Conservation (phyloP, 345 rosid species). For the Euphorbia pulcherrima region DNA sequence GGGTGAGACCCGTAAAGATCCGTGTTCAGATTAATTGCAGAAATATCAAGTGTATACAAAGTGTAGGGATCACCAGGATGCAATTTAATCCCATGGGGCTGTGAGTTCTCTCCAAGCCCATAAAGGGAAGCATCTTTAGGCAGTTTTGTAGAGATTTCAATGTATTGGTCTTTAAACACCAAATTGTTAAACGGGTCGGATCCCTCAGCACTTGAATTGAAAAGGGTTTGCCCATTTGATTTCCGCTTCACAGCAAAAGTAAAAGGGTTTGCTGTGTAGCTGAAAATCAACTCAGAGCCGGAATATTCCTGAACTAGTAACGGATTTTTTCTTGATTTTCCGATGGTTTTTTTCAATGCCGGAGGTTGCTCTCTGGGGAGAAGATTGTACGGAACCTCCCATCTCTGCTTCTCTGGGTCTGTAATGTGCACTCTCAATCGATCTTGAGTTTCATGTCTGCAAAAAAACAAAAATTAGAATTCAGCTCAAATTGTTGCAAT, state of each 20-base stretch:
- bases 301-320: constrained; percentile 47
- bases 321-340: constrained; percentile 49
- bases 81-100: constrained; percentile 86
- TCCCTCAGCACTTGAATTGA: constrained; percentile 55
- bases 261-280: constrained; percentile 73
- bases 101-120: constrained; percentile 92
- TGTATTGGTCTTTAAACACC: constrained; percentile 94
- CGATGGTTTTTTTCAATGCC: constrained; percentile 37
- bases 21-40: constrained; percentile 78
- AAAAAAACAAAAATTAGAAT: not conserved
- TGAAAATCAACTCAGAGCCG: constrained; percentile 58
- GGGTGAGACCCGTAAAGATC: constrained; percentile 95
- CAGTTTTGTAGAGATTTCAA: constrained; percentile 81
- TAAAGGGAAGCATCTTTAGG: constrained; percentile 82
- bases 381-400: constrained; percentile 93
- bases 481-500: not conserved
- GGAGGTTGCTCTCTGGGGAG: constrained; percentile 75
- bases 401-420: constrained; percentile 76
- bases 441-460: constrained; percentile 72
- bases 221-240: constrained; percentile 72
- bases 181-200: constrained; percentile 52
- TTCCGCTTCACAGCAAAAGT: constrained; percentile 77
- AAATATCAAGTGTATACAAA: constrained; percentile 71
- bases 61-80: constrained; percentile 93
- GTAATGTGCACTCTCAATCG: constrained; percentile 86